Conservation (phyloP, 2,329 filamentous ascomycete species). For the Aspergillus fischeri region DNA sequence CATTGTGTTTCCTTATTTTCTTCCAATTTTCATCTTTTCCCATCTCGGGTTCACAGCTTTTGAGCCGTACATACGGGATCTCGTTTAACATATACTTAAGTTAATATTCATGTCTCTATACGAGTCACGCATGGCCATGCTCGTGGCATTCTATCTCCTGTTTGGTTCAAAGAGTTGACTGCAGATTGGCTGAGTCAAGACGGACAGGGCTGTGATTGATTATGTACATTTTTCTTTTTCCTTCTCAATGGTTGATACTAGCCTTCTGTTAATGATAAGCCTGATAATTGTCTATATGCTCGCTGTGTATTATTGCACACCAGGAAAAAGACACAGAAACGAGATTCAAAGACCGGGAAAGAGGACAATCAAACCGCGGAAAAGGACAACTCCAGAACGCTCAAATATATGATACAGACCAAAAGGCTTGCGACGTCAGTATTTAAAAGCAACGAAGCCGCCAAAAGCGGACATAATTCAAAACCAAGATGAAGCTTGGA, state of each 20-base stretch:
- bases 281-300: not conserved
- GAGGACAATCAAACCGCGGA: too few relatives aligned
- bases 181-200: not conserved
- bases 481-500: not conserved
- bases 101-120: not conserved
- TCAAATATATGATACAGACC: not conserved
- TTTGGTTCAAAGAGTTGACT: not conserved
- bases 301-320: not conserved
- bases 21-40: not conserved
- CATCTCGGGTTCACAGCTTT: not conserved
- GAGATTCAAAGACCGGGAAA: not conserved
- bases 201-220: not conserved
- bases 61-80: conserved; percentile 1
- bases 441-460: not conserved
- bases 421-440: not conserved
- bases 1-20: not conserved
- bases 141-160: not conserved
- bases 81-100: not conserved
- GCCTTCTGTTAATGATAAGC: not conserved
- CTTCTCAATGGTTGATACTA: not conserved
- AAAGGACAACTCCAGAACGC: not conserved
- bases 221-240: not conserved
- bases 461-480: not conserved
- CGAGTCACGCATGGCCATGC: not conserved
- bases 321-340: not conserved